These are phyloP conservation scores for Petunia hybrid DNA, from an alignment of 305 asterid species.

Conservation along the genomic window DNA sequence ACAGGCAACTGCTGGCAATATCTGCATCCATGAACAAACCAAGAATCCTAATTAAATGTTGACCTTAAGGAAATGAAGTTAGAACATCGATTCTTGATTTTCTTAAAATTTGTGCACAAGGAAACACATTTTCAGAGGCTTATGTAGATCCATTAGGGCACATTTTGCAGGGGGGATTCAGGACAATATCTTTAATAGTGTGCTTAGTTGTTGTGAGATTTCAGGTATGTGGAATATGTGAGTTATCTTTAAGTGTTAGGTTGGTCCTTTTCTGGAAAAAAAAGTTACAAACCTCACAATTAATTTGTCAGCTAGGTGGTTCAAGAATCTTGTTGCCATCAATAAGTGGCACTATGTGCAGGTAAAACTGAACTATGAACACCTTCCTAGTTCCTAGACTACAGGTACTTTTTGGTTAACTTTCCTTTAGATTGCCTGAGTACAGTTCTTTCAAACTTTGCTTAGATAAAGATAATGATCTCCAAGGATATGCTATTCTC, in stretches of 20 bases:
- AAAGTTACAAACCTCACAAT: neutral
- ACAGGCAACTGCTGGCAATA: constrained; percentile 87
- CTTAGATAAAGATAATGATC: neutral
- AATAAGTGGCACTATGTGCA: constrained; percentile 12
- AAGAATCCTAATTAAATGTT: neutral
- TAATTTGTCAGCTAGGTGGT: constrained; percentile 13
- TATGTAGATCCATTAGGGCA: neutral
- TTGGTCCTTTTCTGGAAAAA: constrained; percentile 1
- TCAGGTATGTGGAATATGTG: neutral
- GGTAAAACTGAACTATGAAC: constrained; percentile 26
- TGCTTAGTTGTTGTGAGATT: constrained; percentile 9
- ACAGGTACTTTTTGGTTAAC: neutral
- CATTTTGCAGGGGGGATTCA: too few relatives aligned
- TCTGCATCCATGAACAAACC: constrained; percentile 59
- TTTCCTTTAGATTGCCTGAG: constrained; percentile 11
- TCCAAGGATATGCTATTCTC: neutral
- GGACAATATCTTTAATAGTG: neutral
- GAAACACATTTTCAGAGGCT: neutral
- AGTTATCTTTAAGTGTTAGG: neutral
- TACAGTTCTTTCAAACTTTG: neutral
- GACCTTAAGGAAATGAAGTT: neutral
- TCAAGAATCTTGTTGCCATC: constrained; percentile 16
- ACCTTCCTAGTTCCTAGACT: constrained; percentile 1
- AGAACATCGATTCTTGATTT: neutral
- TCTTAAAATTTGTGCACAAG: neutral